Evolutionary conservation across 305 asterid genomes (phyloP), one percentile per base, ranked within the genome.

Genomic region (Fraxinus platypoda): DNA sequence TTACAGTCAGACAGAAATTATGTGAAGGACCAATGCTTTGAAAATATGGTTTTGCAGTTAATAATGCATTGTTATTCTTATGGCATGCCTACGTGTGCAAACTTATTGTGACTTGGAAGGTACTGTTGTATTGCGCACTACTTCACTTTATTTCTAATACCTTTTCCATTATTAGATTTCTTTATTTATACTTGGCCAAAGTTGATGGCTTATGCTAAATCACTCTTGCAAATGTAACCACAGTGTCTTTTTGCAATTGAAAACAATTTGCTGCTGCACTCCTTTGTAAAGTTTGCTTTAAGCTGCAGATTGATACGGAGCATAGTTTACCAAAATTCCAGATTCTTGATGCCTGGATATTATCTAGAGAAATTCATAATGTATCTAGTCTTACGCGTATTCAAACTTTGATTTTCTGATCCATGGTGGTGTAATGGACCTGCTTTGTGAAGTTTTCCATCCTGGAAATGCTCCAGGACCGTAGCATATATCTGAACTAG

Each of bases 391-490:
- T 79, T 57, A 11, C 74, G 59, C 54, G 54, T 38, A 73, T 62
- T 30, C 74, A 30, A 77, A 73, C 34, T 74, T 75, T 73, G 41
- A 30, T 70, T 75, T 12, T 35, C 49, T 43, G 26, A 77, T 28
- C 71, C 35, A 66, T 35, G 71, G 35, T 26, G n/a, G 79, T 68
- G 17, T 81, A 41, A 11, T 12, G 13, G 34, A 5, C 38, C 19
- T 12, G 41, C 41, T 70, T 30, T 9, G 8, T 66, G 31, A 11
- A 26, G 34, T 66, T 66, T 66, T 68, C 74, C 34, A 21, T 17
- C 75, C 12, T 30, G 75, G 37, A 68, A 78, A 80, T 74, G 76
- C 37, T 73, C 64, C 81, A n/a, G 72, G 57, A 59, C 64, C 0
- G 25, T 76, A 41, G 74, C 78, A 73, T 9, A 26, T 73, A 81